phyloP scores from a whole-genome alignment of 371 early-diverging fungal species.

The Parasitella parasitica region DNA sequence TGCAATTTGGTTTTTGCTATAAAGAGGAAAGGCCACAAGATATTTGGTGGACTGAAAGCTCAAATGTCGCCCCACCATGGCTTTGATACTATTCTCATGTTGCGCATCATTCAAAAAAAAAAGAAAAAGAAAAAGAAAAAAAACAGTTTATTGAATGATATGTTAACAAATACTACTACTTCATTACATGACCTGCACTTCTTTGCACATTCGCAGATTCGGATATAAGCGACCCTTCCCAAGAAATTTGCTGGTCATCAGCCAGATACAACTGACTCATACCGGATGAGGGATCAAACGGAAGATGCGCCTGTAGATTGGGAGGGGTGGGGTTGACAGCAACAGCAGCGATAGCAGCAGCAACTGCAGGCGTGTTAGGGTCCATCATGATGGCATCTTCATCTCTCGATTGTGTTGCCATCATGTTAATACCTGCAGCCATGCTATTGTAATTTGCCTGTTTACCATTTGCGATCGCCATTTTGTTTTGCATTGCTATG shows the following conservation, averaged over 20 bases:
- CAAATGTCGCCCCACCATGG: too few relatives aligned
- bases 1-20: too few relatives aligned
- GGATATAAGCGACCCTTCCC: conserved; percentile 1
- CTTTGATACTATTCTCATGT: too few relatives aligned
- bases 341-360: neutral
- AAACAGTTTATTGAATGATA: neutral
- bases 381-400: conserved; percentile 15
- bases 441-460: neutral
- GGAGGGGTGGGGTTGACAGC: neutral
- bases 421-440: neutral
- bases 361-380: neutral
- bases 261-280: conserved; percentile 24
- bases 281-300: conserved; percentile 20
- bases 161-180: neutral
- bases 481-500: neutral
- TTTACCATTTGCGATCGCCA: neutral
- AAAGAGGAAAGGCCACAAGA: too few relatives aligned
- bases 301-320: neutral
- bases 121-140: neutral
- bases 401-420: neutral
- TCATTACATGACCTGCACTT: conserved; percentile 27
- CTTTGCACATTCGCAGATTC: neutral
- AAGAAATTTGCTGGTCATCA: conserved; percentile 8
- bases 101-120: too few relatives aligned
- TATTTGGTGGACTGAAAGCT: too few relatives aligned